phyloP scores from a whole-genome alignment of 441 rosid species.

The Pelargonium australe region DNA sequence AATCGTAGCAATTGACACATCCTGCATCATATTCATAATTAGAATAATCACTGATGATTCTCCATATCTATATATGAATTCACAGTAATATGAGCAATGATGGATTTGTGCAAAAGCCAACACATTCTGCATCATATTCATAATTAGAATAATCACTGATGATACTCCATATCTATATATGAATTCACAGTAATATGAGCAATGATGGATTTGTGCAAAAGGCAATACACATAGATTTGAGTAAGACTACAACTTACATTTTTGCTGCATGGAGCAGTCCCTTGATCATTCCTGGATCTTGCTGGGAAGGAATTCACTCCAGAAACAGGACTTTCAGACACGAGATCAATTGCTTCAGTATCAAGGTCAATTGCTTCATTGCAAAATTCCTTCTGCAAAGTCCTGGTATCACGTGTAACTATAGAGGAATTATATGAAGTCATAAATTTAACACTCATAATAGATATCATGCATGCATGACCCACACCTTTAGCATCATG shows the following conservation, averaged over 20 bases:
- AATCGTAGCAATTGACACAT: neutral
- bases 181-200: neutral
- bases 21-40: constrained; percentile 2
- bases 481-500: too few relatives aligned
- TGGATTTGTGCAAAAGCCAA: neutral
- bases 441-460: neutral
- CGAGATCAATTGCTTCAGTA: neutral
- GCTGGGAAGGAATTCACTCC: neutral
- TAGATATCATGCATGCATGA: neutral
- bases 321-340: neutral
- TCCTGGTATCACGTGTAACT: constrained; percentile 6
- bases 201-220: neutral
- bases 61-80: neutral
- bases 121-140: neutral
- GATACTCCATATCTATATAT: neutral
- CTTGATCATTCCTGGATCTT: neutral
- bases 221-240: neutral
- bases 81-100: neutral
- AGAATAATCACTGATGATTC: neutral
- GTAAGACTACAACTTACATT: neutral
- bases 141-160: neutral
- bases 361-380: neutral
- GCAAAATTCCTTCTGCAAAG: neutral
- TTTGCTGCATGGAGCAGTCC: neutral
- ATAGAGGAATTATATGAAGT: neutral